Evolutionary conservation across 768 basidiomycete genomes (phyloP), one percentile per base, ranked within the genome.

Genomic region (Guyanaporus albipodus): DNA sequence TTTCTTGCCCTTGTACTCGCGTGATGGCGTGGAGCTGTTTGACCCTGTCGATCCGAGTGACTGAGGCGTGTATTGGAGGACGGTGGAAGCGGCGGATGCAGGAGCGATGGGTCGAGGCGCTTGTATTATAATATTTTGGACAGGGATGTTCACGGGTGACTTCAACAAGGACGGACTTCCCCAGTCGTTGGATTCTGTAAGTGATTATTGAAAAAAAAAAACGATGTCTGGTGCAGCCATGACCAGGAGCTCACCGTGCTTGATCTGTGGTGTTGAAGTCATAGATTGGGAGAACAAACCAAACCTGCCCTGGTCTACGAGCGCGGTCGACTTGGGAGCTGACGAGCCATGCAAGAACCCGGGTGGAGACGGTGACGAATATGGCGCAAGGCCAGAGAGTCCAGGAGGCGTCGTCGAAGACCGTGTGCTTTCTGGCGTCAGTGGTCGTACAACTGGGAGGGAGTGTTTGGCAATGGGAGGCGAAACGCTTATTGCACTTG

Each of bases 1-100:
- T 46, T 77, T 79, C 53, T 67, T 59, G 14, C 69, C 64, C 35
- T 69, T 66, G 37, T 42, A 18, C 5, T 63, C 63, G 14, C 38
- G 53, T 11, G 64, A 57, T 8, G 66, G 64, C 8, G 66, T 67
- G 0, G 63, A 65, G 6, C 37, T 50, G 7, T 12, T 55, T 6
- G 67, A 56, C 7, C 38, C 49, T 42, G 34, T 31, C 17, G 38
- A 37, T 36, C 46, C 58, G 28, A n/a, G 54, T 22, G 48, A 54
- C 32, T 52, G 52, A 6, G 59, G 42, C 2, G 64, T 50, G 21
- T 61, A 67, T 15, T 54, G 54, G 35, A 70, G 58, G n/a, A 66
- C 55, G 57, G 63, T 32, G 58, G 76, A 50, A 61, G 62, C 38
- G 55, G 69, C 52, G 60, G 73, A 41, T 28, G 61, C 15, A 37